Conservation (phyloP, 805 yeast species). For the Henningerozyma blattae region DNA sequence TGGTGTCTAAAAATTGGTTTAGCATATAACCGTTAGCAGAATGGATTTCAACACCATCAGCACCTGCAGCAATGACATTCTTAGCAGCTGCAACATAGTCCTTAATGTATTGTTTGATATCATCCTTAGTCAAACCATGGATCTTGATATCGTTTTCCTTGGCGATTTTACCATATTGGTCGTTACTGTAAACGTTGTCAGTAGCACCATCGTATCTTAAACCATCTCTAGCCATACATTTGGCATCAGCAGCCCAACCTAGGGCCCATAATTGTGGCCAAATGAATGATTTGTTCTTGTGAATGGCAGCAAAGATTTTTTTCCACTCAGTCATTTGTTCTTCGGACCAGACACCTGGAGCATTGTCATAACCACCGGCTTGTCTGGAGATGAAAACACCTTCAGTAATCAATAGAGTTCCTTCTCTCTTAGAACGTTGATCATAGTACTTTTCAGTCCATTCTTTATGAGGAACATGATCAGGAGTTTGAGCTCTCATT, state of each 20-base stretch:
- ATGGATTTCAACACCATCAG: conserved; percentile 57
- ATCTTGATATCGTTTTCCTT: conserved; percentile 19
- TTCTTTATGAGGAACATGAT: conserved; percentile 30
- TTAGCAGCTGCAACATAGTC: conserved; percentile 36
- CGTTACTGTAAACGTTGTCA: conserved; percentile 23
- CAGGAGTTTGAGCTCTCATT: conserved; percentile 25
- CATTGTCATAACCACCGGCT: conserved; percentile 29
- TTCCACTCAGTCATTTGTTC: conserved; percentile 39
- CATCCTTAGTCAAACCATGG: conserved; percentile 22
- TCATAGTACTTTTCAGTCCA: conserved; percentile 37
- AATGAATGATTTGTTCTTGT: conserved; percentile 33
- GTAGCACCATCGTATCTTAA: conserved; percentile 29
- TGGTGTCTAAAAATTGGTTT: conserved; percentile 40
- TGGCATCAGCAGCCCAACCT: conserved; percentile 31
- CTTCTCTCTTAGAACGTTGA: conserved; percentile 40
- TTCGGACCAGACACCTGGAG: conserved; percentile 39
- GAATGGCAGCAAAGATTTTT: conserved; percentile 35
- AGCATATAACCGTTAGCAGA: conserved; percentile 54
- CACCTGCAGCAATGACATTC: conserved; percentile 23
- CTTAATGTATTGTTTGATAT: conserved; percentile 29
- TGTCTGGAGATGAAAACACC: conserved; percentile 36
- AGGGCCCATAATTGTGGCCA: conserved; percentile 42
- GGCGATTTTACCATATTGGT: conserved; percentile 26
- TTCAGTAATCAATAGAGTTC: conserved; percentile 43
- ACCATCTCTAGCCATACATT: conserved; percentile 25